phyloP scores from a whole-genome alignment of 768 basidiomycete species.

The Russula emetica region DNA sequence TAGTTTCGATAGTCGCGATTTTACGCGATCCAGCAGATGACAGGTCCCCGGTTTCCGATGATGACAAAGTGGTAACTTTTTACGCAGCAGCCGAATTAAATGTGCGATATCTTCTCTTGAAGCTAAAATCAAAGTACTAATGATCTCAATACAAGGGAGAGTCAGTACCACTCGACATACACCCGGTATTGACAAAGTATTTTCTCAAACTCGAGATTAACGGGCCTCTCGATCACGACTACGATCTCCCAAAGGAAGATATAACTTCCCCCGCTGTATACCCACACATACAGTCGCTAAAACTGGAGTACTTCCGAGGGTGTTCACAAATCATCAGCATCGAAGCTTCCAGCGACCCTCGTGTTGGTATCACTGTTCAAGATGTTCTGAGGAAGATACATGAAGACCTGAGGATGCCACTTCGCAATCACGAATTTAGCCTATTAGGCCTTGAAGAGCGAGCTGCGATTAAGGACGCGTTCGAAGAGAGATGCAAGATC shows the following conservation, averaged over 20 bases:
- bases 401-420: conserved; percentile 1
- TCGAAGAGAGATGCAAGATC: conserved; percentile 1
- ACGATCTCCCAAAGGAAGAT: conserved; percentile 11
- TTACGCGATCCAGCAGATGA: background rate
- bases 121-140: no score
- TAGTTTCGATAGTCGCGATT: conserved; percentile 2
- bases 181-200: conserved; percentile 10
- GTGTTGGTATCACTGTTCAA: conserved; percentile 5
- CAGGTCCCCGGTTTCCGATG: conserved; percentile 1
- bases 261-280: background rate
- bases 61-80: background rate
- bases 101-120: background rate
- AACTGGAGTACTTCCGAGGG: conserved; percentile 15
- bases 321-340: conserved; percentile 4
- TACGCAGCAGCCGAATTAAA: background rate
- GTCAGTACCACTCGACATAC: conserved; percentile 1
- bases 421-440: background rate
- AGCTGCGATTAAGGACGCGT: background rate
- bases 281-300: background rate
- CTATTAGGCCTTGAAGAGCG: background rate
- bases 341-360: background rate
- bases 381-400: conserved; percentile 9
- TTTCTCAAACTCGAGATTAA: conserved; percentile 9
- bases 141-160: conserved; percentile 10
- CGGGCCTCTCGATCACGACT: background rate